Base-by-base conservation (phyloP, 2,329 filamentous ascomycete species). In the Colletotrichum sp. region DNA sequence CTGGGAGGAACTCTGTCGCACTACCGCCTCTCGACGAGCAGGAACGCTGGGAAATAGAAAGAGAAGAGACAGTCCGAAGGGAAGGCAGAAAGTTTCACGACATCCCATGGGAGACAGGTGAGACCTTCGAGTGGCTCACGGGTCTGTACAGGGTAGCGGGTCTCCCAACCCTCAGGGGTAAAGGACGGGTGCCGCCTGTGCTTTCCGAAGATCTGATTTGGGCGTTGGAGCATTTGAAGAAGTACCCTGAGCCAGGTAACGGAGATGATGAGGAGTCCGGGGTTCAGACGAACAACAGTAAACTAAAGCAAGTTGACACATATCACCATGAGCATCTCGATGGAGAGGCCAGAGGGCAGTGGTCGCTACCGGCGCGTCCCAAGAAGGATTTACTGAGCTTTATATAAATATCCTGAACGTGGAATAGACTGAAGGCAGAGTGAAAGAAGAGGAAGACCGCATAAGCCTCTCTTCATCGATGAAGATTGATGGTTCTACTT, bases 31-130 rank as follows among this genome's bases (percentile, higher is more conserved):
- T 80, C 0, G 75, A 79, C 3, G 83, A 87, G 68, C 87, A 89
- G 78, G 76, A 81, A 43, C 77, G 73, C n/a, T 91, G 90, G 90
- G 90, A 91, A 76, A 71, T 52, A 6, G 78, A 85, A 2, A 82
- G 89, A 15, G 80, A 80, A 8, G 79, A 82, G 10, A 70, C 78
- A 16, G 82, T 80, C 3, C 79, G 30, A 12, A 78, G 77, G 6
- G 81, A 86, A n/a, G 74, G 82, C 0, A 83, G 78, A 36, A 87
- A 85, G 60, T 92, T 91, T 75, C 90, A 92, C 78, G 88, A 90
- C 60, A 85, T 92, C 6, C 80, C 84, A 4, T 91, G 88, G 88
- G 88, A 90, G 12, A 83, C 82, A 5, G 89, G 88, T 0, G 88
- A 91, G 80, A 91, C 89, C 0, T 78, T 85, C 2, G 83, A 82